These are phyloP conservation scores for Alternaria angustiovoidea DNA, from an alignment of 2,329 filamentous ascomycete species.

Conservation along the genomic window DNA sequence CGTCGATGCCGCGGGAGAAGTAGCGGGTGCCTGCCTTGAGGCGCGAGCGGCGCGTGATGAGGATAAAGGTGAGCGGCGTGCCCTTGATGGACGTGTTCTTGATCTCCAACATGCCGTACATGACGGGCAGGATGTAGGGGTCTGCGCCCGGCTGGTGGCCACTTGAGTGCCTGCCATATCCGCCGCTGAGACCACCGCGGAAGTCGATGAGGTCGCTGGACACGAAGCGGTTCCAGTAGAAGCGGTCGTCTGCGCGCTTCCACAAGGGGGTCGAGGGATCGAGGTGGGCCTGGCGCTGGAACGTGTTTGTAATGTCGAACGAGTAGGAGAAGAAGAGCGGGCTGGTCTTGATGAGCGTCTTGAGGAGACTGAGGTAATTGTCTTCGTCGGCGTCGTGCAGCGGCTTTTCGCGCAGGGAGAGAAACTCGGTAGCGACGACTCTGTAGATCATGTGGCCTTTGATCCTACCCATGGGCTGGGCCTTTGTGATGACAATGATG, in stretches of 20 bases:
- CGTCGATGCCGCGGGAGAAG: conserved; percentile 92
- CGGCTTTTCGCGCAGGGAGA: conserved; percentile 90
- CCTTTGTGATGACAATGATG: conserved; percentile 94
- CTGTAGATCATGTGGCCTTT: conserved; percentile 98
- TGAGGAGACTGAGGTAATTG: conserved; percentile 83
- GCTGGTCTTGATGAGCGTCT: conserved; percentile 79
- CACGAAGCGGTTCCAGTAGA: conserved; percentile 98
- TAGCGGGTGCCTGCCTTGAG: conserved; percentile 91
- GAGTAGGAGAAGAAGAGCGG: conserved; percentile 99
- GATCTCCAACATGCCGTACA: conserved; percentile 96
- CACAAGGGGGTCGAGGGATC: conserved; percentile 79
- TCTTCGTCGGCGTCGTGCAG: conserved; percentile 95
- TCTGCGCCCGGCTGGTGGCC: conserved; percentile 80
- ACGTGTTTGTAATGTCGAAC: conserved; percentile 93
- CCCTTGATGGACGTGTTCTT: conserved; percentile 85
- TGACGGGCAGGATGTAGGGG: conserved; percentile 92
- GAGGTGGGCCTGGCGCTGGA: conserved; percentile 87
- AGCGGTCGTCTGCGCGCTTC: conserved; percentile 93
- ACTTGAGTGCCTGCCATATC: conserved; percentile 65
- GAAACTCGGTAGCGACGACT: conserved; percentile 86
- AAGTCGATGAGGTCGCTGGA: conserved; percentile 93
- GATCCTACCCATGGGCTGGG: conserved; percentile 85
- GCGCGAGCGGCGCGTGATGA: conserved; percentile 89
- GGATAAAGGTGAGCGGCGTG: conserved; percentile 80
- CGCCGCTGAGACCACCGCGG: conserved; percentile 65